phyloP scores from a whole-genome alignment of 176 grass and related monocot species.

The Rhipidocladum racemiflorum region DNA sequence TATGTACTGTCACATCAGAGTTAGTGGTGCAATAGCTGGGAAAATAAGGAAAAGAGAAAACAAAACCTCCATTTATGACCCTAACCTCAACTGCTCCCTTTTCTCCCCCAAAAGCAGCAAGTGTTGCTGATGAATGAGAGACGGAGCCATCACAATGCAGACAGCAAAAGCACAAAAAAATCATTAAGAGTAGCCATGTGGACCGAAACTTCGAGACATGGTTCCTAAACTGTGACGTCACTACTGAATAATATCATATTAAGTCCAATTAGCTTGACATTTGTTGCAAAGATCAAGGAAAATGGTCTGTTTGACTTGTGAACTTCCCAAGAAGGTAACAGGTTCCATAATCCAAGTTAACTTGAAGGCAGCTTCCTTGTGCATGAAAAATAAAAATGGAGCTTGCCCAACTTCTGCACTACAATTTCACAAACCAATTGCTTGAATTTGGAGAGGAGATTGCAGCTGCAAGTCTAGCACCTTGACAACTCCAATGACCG shows the following conservation, averaged over 20 bases:
- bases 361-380: background rate
- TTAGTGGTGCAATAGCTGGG: background rate
- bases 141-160: background rate
- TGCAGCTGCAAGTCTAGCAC: background rate
- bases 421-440: background rate
- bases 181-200: background rate
- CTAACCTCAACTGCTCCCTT: background rate
- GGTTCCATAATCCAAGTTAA: background rate
- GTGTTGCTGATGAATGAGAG: background rate
- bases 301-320: background rate
- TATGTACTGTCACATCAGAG: background rate
- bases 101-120: background rate
- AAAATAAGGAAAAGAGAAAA: slow-evolving; percentile 1
- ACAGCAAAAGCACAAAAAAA: slow-evolving; percentile 2
- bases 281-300: background rate
- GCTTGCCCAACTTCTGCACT: background rate
- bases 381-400: slow-evolving; percentile 11
- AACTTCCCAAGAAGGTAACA: background rate
- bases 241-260: background rate
- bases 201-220: background rate
- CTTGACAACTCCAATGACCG: background rate
- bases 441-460: background rate
- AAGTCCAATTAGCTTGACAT: slow-evolving; percentile 8
- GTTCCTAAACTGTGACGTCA: background rate
- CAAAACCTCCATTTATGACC: background rate